Percentiles rank a stretch among this genome's conserved stretches.
These are phyloP conservation scores for Leccinum arenicola DNA, from an alignment of 768 basidiomycete genomes.

Conservation along the genomic window DNA sequence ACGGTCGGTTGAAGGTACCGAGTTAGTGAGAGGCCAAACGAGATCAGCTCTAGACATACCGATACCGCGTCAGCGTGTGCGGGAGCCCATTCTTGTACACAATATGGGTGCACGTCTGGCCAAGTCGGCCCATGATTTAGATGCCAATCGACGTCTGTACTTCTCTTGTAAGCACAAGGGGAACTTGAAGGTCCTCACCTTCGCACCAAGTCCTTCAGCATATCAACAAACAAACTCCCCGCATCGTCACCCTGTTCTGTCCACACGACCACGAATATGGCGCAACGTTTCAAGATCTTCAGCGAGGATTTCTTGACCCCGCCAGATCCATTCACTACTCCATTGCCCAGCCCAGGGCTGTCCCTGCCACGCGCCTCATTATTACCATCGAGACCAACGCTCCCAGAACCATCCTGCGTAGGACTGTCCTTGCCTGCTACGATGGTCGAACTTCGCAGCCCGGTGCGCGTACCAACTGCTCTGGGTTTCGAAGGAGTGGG, in stretches of 20 bases:
- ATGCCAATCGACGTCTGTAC: background rate
- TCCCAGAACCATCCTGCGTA: conserved; percentile 33
- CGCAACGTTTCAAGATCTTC: conserved; percentile 67
- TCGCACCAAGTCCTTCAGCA: conserved; percentile 78
- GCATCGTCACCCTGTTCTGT: conserved; percentile 78
- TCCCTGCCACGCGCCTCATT: conserved; percentile 18
- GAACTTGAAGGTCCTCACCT: conserved; percentile 51
- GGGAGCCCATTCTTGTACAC: conserved; percentile 81
- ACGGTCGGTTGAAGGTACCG: background rate
- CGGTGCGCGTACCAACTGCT: conserved; percentile 48
- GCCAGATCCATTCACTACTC: conserved; percentile 21
- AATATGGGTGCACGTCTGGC: conserved; percentile 73
- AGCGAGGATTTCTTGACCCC: conserved; percentile 34
- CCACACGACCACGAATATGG: conserved; percentile 81
- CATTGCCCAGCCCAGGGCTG: conserved; percentile 14
- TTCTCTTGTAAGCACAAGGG: background rate
- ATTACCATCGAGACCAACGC: conserved; percentile 24
- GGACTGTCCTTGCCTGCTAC: conserved; percentile 22
- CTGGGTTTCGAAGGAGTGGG: conserved; percentile 21
- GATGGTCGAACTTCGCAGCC: conserved; percentile 42
- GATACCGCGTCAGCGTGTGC: conserved; percentile 71
- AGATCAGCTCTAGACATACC: conserved; percentile 38
- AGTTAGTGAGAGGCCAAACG: background rate
- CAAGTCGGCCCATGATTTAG: conserved; percentile 62
- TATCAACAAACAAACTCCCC: conserved; percentile 76